These are phyloP conservation scores for Ophiocordyceps camponoti-floridani DNA, from an alignment of 2,329 filamentous ascomycete genomes.

Conservation along the genomic window DNA sequence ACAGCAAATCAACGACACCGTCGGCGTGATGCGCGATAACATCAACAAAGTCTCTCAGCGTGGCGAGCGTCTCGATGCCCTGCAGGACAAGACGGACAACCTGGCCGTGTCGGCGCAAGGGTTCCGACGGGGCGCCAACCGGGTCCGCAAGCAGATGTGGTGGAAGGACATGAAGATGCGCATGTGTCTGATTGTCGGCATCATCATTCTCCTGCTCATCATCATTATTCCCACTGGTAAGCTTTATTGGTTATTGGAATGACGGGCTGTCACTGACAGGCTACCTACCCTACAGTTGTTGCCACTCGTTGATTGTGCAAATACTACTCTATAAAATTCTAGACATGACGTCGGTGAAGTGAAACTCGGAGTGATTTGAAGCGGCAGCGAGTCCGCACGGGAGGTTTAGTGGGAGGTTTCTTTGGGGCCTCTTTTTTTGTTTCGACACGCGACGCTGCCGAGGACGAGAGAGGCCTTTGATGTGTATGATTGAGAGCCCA, in stretches of 20 bases:
- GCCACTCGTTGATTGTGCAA: constrained; percentile 10
- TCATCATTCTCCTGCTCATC: constrained; percentile 79
- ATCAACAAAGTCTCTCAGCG: constrained; percentile 93
- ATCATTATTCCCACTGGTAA: constrained; percentile 87
- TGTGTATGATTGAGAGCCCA: constrained; percentile 25
- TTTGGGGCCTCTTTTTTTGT: background rate
- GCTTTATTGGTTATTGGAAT: constrained; percentile 2
- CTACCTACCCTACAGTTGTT: constrained; percentile 11
- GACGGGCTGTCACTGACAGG: background rate
- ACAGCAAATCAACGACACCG: constrained; percentile 98
- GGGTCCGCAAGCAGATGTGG: constrained; percentile 97
- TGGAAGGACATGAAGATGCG: constrained; percentile 99
- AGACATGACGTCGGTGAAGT: constrained; percentile 1
- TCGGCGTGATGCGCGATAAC: constrained; percentile 91
- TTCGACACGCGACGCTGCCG: background rate
- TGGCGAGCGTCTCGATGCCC: constrained; percentile 70
- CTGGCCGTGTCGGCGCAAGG: constrained; percentile 83
- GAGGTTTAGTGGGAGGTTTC: constrained; percentile 17
- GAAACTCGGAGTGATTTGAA: background rate
- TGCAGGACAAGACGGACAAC: constrained; percentile 91
- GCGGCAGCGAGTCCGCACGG: constrained; percentile 1
- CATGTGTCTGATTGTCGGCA: constrained; percentile 81
- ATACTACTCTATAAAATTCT: constrained; percentile 4
- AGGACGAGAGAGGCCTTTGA: constrained; percentile 5
- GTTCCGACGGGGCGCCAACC: constrained; percentile 90